These are phyloP conservation scores for Tricladium varicosporioides DNA, from an alignment of 2,329 filamentous ascomycete species.

Conservation along the genomic window DNA sequence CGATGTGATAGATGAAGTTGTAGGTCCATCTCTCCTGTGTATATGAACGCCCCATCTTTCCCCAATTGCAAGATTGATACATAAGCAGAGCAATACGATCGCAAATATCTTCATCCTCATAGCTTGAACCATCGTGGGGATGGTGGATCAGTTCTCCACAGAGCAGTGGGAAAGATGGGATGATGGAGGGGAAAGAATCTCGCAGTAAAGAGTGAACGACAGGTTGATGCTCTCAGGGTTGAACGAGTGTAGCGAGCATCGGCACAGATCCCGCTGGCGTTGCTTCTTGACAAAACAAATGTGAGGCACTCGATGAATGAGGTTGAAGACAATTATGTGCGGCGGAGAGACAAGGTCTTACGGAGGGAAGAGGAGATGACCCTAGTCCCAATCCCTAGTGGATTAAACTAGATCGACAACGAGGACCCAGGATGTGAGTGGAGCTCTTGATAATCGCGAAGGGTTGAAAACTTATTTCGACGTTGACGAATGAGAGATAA, in stretches of 20 bases:
- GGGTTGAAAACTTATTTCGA: not conserved
- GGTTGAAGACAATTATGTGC: slow-evolving; percentile 12
- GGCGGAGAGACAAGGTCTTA: slow-evolving; percentile 16
- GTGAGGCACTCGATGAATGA: slow-evolving; percentile 12
- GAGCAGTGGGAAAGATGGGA: slow-evolving; percentile 13
- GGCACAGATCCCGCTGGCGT: slow-evolving; percentile 20
- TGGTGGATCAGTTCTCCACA: slow-evolving; percentile 7
- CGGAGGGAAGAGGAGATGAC: slow-evolving; percentile 16
- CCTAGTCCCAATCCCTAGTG: slow-evolving; percentile 3
- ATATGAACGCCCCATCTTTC: slow-evolving; percentile 19
- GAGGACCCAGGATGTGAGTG: slow-evolving; percentile 5
- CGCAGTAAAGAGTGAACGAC: slow-evolving; percentile 17
- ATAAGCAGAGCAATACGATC: slow-evolving; percentile 26
- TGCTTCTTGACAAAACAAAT: slow-evolving; percentile 16
- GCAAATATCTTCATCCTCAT: slow-evolving; percentile 21
- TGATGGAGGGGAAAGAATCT: slow-evolving; percentile 13
- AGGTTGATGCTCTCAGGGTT: slow-evolving; percentile 19
- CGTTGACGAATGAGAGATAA: not conserved
- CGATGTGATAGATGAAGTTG: slow-evolving; percentile 22
- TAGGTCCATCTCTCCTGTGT: slow-evolving; percentile 27
- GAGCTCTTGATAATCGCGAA: not conserved
- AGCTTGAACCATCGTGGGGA: slow-evolving; percentile 18
- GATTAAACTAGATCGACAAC: slow-evolving; percentile 8
- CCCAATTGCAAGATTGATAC: slow-evolving; percentile 22
- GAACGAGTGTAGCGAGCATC: slow-evolving; percentile 23